Percentiles rank a stretch among this genome's conserved stretches.
Evolutionary conservation across 306 rosid species (phyloP).

Genomic region (Erythrophleum fordii): DNA sequence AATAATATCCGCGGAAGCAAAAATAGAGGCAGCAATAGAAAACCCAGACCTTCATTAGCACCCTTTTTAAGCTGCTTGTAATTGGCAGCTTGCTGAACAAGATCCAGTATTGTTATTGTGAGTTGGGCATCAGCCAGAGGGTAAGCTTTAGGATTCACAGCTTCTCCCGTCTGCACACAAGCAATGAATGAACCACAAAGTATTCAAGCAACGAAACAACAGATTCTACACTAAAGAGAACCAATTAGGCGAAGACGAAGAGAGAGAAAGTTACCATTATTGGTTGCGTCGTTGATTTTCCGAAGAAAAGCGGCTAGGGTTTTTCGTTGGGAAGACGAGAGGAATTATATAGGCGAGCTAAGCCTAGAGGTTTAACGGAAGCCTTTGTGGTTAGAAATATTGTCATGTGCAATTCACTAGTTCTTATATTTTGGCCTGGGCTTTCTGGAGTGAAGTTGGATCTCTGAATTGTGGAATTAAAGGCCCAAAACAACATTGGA

Average conservation of each 20-base stretch:
- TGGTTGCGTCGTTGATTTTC: conserved; percentile 19
- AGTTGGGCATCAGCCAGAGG: conserved; percentile 89
- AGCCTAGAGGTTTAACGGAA: background rate
- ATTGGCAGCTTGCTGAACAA: conserved; percentile 90
- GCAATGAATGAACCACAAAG: background rate
- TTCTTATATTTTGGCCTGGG: background rate
- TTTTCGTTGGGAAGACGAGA: background rate
- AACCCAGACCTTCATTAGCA: conserved; percentile 77
- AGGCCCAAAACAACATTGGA: background rate
- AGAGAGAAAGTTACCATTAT: conserved; percentile 53
- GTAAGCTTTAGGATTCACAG: conserved; percentile 86
- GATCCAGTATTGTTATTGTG: conserved; percentile 74
- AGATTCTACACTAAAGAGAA: background rate
- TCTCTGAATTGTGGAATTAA: background rate
- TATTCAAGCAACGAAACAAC: background rate
- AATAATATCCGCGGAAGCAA: background rate
- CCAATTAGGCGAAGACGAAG: background rate
- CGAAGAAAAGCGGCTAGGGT: conserved; percentile 14
- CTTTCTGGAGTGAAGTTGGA: background rate
- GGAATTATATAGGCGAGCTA: background rate
- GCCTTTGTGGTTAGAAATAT: background rate
- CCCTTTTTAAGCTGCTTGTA: conserved; percentile 96
- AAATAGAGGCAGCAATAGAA: background rate
- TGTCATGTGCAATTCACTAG: background rate
- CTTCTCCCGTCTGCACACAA: conserved; percentile 69